phyloP scores from a whole-genome alignment of 176 grass and related monocot species.

The Phoenix roebelenii region DNA sequence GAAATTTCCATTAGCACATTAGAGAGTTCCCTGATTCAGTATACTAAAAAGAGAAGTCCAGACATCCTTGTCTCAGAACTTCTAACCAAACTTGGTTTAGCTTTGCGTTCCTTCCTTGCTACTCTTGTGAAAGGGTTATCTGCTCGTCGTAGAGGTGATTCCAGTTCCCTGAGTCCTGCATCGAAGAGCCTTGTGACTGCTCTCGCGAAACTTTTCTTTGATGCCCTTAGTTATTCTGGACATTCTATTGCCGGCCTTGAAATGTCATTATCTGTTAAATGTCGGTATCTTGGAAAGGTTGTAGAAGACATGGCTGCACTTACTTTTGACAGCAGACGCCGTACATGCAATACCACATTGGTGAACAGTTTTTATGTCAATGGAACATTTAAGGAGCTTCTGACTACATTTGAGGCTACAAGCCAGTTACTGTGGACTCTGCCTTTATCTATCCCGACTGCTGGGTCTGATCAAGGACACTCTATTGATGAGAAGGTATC shows the following conservation, averaged over 20 bases:
- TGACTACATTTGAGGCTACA: constrained; percentile 78
- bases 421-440: constrained; percentile 69
- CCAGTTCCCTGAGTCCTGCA: constrained; percentile 41
- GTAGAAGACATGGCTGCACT: constrained; percentile 58
- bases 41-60: constrained; percentile 30
- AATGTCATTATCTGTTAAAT: constrained; percentile 72
- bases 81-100: constrained; percentile 37
- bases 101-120: constrained; percentile 44
- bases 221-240: constrained; percentile 60
- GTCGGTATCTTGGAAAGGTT: constrained; percentile 67
- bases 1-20: constrained; percentile 28
- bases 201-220: constrained; percentile 53
- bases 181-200: constrained; percentile 49
- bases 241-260: constrained; percentile 56
- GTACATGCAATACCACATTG: constrained; percentile 48
- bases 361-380: constrained; percentile 75
- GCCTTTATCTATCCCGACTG: constrained; percentile 34
- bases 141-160: constrained; percentile 33
- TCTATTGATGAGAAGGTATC: constrained; percentile 29
- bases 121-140: constrained; percentile 55
- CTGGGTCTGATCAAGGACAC: constrained; percentile 21
- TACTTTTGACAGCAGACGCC: constrained; percentile 54
- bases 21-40: constrained; percentile 34
- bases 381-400: constrained; percentile 78
- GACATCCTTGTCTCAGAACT: constrained; percentile 49